Base-by-base conservation (phyloP, 768 basidiomycete species). In the Boletus edulis region DNA sequence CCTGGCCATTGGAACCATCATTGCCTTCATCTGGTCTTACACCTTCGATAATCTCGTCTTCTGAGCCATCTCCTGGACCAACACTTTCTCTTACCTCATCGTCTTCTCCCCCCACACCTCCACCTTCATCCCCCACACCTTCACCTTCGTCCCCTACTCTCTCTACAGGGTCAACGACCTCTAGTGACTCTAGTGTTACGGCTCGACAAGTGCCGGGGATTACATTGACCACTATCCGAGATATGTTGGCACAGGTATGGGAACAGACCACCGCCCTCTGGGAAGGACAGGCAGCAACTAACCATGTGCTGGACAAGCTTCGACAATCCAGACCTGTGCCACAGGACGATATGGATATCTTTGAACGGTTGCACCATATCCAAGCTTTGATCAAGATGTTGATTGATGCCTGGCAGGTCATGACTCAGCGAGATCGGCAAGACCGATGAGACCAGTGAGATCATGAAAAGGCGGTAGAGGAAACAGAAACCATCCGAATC, bases 291-390 rank as follows among this genome's bases (percentile, higher is more conserved):
- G 62, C 68, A 0, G 73, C 79, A 0, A 80, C 86, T 8, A 83
- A 84, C 49, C 76, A 80, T 29, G 72, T 83, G 55, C 69, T 94
- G 35, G 82, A 87, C 52, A 81, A 85, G 24, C 72, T 94, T 50
- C 78, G 81, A 18, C 75, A 78, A 14, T 63, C 75, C 31, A 77
- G 79, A 18, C 70, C 76, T 43, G 58, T 66, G n/a, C 64, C 68
- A 20, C 64, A 62, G 27, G 75, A 80, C 64, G 71, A 75, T 64
- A 49, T 80, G 64, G 76, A 76, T 48, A 49, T 75, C 15, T 52
- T 68, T 4, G 70, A 69, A 8, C 71, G 73, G 3, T 57, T 72
- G 41, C 47, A 50, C 5, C 55, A 37, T 34, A 70, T 71, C 38
- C 67, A 72, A 38, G 50, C 18, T 0, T 63, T 71, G 7, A 55